Conservation (phyloP, 768 basidiomycete genomes). For the Boletellus sp. region DNA sequence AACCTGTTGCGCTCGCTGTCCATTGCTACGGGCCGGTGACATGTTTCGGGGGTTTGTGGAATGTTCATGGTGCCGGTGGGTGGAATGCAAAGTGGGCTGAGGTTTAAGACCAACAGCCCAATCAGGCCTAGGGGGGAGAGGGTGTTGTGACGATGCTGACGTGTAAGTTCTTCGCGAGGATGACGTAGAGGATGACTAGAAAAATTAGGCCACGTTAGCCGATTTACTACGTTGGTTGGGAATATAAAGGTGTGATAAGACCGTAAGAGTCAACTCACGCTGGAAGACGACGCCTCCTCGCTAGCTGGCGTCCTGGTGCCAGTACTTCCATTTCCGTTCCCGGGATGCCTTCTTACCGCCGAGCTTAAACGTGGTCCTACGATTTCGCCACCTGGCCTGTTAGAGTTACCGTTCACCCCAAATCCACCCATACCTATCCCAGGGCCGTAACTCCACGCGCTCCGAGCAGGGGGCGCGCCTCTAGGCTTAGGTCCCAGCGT, state of each 20-base stretch:
- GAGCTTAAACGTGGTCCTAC: conserved; percentile 65
- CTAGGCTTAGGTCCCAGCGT: conserved; percentile 25
- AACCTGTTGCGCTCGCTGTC: conserved; percentile 34
- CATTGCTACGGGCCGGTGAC: conserved; percentile 36
- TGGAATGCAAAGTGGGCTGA: conserved; percentile 59
- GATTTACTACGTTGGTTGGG: not conserved
- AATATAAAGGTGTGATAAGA: not conserved
- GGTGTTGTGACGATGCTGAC: conserved; percentile 71
- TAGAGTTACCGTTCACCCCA: conserved; percentile 27
- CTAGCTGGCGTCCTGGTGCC: conserved; percentile 58
- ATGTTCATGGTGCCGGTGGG: conserved; percentile 54
- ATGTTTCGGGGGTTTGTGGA: conserved; percentile 35
- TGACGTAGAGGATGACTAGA: conserved; percentile 72
- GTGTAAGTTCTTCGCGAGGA: conserved; percentile 76
- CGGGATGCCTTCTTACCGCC: conserved; percentile 44
- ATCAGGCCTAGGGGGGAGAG: conserved; percentile 78
- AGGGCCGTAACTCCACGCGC: conserved; percentile 71
- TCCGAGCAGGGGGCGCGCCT: conserved; percentile 41
- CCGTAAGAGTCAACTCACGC: conserved; percentile 49
- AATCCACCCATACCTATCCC: conserved; percentile 51
- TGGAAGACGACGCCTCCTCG: conserved; percentile 74
- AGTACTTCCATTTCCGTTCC: conserved; percentile 49
- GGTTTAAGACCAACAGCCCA: conserved; percentile 87
- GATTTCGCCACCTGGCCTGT: conserved; percentile 38
- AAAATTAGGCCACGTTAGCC: conserved; percentile 17